Evolutionary conservation across 2,329 filamentous ascomycete species (phyloP).

Genomic region (Sphaerulina musiva): DNA sequence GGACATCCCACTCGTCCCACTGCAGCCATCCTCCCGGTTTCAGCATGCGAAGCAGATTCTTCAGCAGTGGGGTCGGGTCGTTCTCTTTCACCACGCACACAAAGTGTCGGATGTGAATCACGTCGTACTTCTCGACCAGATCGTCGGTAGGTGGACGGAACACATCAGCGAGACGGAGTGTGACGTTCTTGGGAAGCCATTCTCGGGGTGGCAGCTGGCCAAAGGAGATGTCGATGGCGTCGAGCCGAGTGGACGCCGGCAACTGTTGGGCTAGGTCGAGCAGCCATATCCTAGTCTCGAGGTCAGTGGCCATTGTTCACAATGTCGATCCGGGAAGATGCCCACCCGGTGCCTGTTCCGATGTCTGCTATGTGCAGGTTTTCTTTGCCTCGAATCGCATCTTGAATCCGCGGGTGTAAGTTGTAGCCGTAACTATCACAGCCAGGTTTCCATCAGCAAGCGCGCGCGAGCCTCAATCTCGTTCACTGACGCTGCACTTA

Average conservation of each 20-base stretch:
- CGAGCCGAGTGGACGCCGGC: conserved; percentile 17
- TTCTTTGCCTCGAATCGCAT: conserved; percentile 14
- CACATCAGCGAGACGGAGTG: conserved; percentile 19
- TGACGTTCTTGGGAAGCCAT: conserved; percentile 17
- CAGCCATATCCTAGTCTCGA: conserved; percentile 15
- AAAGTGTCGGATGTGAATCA: conserved; percentile 27
- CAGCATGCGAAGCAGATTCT: conserved; percentile 18
- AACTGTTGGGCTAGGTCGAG: conserved; percentile 20
- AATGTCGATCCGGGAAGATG: background rate
- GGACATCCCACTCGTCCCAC: conserved; percentile 22
- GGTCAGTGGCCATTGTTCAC: background rate
- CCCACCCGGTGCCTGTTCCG: conserved; percentile 20
- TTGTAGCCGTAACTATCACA: conserved; percentile 17
- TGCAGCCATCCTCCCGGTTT: conserved; percentile 23
- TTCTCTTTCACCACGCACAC: conserved; percentile 22
- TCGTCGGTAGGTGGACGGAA: conserved; percentile 15
- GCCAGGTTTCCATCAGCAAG: background rate
- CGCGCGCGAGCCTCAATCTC: background rate
- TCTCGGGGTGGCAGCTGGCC: conserved; percentile 17
- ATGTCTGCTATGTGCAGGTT: conserved; percentile 17
- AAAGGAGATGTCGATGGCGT: conserved; percentile 25
- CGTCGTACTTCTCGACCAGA: conserved; percentile 20
- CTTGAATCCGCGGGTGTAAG: conserved; percentile 18
- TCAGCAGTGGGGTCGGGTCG: conserved; percentile 21
- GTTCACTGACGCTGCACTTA: background rate